Base-by-base conservation (phyloP, 139 green algal genomes). In the Micractinium sp. region DNA sequence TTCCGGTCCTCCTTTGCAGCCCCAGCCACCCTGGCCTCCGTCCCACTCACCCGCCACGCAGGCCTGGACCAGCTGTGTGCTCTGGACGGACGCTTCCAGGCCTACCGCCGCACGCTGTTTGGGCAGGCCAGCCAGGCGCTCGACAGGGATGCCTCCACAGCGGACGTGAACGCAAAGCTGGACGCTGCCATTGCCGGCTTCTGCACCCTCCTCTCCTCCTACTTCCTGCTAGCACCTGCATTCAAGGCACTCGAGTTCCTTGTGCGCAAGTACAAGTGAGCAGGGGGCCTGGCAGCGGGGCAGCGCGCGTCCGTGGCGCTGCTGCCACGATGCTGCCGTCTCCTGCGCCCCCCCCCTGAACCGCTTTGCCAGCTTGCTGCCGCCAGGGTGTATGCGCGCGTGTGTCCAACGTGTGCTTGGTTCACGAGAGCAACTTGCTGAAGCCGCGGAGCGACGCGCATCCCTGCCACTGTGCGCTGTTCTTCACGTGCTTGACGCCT, bases 191-290 rank as follows among this genome's bases (percentile, higher is more conserved):
- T 99, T 4, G 31, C 81, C 2, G 82, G 89, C 14, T 98, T 98
- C 88, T 92, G 97, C 71, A 76, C 47, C 15, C 90, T 98, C 69
- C 94, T 99, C 19, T 90, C 90, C n/a, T 87, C 93, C 66, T 92
- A 98, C 88, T 97, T 98, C 83, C 90, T 98, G 31, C 53, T 91
- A 22, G 89, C 92, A 13, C 85, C 93, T 12, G 92, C 96, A 0
- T 95, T 95, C 73, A 96, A 98, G 85, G 94, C 93, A 0, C 92
- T 99, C 4, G 97, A 99, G 91, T 98, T 95, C 87, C 92, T 99
- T 23, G 94, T 99, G 20, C 93, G 97, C 9, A 87, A 93, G 14
- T 99, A 95, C 93, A 97, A 92, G 96, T 98, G 76, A 87, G 93
- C 74, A 23, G 66, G 35, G 76, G 12, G 76, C 14, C 36, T 0